Evolutionary conservation across 2,329 filamentous ascomycete genomes (phyloP).

Genomic region (Colletotrichum destructivum): DNA sequence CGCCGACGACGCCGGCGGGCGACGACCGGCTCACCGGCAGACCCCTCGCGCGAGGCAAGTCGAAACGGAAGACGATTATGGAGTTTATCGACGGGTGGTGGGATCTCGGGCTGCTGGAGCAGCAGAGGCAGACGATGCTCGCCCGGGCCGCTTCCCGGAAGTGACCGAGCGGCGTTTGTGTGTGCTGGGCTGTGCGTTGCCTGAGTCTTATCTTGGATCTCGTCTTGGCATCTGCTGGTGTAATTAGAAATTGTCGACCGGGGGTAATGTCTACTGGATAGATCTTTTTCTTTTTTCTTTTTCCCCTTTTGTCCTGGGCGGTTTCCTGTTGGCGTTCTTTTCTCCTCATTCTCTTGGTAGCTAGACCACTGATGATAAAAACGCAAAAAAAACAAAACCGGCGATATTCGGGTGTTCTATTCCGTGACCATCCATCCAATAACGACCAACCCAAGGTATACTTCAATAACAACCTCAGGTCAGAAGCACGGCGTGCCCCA

Average conservation of each 20-base stretch:
- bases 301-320: neutral
- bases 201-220: neutral
- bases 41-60: constrained; percentile 45
- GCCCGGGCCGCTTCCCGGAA: constrained; percentile 28
- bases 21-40: constrained; percentile 17
- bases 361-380: constrained; percentile 13
- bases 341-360: neutral
- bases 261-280: constrained; percentile 42
- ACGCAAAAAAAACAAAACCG: constrained; percentile 6
- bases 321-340: neutral
- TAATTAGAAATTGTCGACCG: constrained; percentile 22
- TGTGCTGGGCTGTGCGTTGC: too few relatives aligned
- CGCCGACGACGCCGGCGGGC: constrained; percentile 45
- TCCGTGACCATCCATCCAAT: neutral
- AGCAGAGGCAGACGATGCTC: constrained; percentile 58
- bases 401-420: neutral
- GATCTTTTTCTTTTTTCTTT: neutral
- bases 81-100: constrained; percentile 68
- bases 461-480: constrained; percentile 46
- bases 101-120: constrained; percentile 66
- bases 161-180: neutral
- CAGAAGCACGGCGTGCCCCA: constrained; percentile 57
- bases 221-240: constrained; percentile 26
- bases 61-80: constrained; percentile 63
- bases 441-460: neutral